Evolutionary conservation across 495 filamentous ascomycete genomes (phyloP).

Genomic region (Penicillium robsamsonii): DNA sequence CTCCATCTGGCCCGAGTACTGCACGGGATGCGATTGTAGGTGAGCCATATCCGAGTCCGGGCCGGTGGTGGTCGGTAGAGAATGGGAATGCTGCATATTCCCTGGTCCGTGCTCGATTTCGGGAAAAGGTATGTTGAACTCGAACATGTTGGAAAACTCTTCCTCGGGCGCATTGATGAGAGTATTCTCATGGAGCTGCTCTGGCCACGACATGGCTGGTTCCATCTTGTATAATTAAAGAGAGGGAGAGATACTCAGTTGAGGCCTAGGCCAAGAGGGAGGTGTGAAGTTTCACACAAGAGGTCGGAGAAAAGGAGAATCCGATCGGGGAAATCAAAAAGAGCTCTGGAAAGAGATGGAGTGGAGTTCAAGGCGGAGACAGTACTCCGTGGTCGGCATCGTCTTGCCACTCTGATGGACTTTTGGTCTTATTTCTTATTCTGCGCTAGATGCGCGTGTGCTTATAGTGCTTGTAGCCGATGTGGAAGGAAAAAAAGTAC

Average conservation of each 20-base stretch:
- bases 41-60: slow-evolving; percentile 32
- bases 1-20: slow-evolving; percentile 27
- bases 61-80: slow-evolving; percentile 33
- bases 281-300: not conserved
- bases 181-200: slow-evolving; percentile 34
- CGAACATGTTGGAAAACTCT: slow-evolving; percentile 55
- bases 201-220: slow-evolving; percentile 42
- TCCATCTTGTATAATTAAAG: slow-evolving; percentile 32
- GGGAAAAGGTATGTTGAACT: slow-evolving; percentile 52
- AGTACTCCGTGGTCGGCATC: not conserved
- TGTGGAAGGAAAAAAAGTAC: not conserved
- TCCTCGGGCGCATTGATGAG: slow-evolving; percentile 41
- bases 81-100: slow-evolving; percentile 33
- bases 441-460: slow-evolving; percentile 1
- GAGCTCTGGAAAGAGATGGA: not conserved
- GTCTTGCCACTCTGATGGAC: not conserved
- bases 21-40: slow-evolving; percentile 29
- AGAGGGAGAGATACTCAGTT: not conserved
- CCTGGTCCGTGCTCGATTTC: slow-evolving; percentile 46
- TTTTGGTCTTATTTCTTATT: not conserved
- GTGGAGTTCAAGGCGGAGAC: slow-evolving; percentile 19
- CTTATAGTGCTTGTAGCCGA: not conserved
- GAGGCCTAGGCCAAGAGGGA: not conserved
- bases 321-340: not conserved
- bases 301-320: not conserved